Base-by-base conservation (phyloP, 305 asterid genomes). In the Solanum chacoense region DNA sequence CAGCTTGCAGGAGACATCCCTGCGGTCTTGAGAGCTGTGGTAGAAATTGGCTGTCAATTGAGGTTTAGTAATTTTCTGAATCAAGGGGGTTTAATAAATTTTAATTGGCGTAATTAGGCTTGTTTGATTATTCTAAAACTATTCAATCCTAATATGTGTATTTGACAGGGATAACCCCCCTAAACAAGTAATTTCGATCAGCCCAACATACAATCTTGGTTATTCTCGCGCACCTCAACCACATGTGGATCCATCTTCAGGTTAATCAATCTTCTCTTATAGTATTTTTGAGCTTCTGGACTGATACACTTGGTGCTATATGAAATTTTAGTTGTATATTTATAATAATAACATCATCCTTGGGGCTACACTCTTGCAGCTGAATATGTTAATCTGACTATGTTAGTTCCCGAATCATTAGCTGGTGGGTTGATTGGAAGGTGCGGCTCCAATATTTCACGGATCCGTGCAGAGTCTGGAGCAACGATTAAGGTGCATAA, bases 391-490 rank as follows among this genome's bases (percentile, higher is more conserved):
- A 94, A 92, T 90, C 87, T 96, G 94, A 98, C 94, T 86, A 93
- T 96, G 86, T 87, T 93, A 96, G 95, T 97, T 90, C 98, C 99
- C 65, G 99, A 97, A 91, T 88, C 95, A 88, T 91, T 97, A 90
- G 98, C 96, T 88, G 98, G 99, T 8, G 99, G 99, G 84, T 93
- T 97, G 93, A 97, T 97, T 87, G 98, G 99, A 86, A 93, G 99
- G 92, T 95, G 95, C 84, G 99, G 99, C 71, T 94, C 98, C 88
- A 96, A 95, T 91, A 95, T 96, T 90, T 97, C 98, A 40, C 93
- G 98, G 94, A 96, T 97, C 90, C 93, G 98, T 91, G 93, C 93
- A 34, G 99, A 96, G 90, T 95, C 98, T 20, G 99, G 99, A 90
- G 99, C 99, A 88, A 94, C 95, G 34, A 94, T 97, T 84, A 96